phyloP scores from a whole-genome alignment of 768 basidiomycete species.

The Leccinum pellstonianum region DNA sequence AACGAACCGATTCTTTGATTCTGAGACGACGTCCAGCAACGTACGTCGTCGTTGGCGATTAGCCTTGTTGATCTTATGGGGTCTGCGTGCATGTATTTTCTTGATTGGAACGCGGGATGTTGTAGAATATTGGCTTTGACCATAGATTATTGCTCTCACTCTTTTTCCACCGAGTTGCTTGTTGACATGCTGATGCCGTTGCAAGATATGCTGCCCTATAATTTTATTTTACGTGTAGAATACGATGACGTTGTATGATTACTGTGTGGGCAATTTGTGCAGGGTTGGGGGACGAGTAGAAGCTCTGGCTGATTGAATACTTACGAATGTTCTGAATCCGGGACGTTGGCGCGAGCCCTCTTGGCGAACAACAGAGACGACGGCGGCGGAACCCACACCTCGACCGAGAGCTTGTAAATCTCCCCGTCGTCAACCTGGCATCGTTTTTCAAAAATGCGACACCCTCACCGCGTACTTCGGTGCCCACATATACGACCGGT shows the following conservation, averaged over 20 bases:
- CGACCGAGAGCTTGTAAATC: neutral
- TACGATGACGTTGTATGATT: slow-evolving; percentile 23
- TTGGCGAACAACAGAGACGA: slow-evolving; percentile 9
- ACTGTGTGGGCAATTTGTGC: slow-evolving; percentile 21
- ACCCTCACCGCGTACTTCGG: slow-evolving; percentile 43
- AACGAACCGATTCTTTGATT: slow-evolving; percentile 19
- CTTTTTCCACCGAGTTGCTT: slow-evolving; percentile 9
- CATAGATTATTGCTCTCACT: slow-evolving; percentile 35
- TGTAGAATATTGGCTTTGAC: slow-evolving; percentile 26
- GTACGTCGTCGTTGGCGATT: slow-evolving; percentile 14
- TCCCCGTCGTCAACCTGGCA: slow-evolving; percentile 51
- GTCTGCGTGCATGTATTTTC: slow-evolving; percentile 32
- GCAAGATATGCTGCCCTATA: slow-evolving; percentile 30
- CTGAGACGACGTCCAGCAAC: slow-evolving; percentile 5
- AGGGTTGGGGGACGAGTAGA: slow-evolving; percentile 17
- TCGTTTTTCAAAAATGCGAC: slow-evolving; percentile 59
- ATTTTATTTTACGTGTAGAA: slow-evolving; percentile 35
- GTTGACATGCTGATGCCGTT: slow-evolving; percentile 21
- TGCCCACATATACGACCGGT: slow-evolving; percentile 47
- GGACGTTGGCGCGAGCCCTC: neutral
- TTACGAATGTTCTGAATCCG: slow-evolving; percentile 5
- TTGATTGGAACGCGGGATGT: slow-evolving; percentile 35
- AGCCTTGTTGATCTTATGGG: slow-evolving; percentile 14
- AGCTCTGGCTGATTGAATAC: neutral
- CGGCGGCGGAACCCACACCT: neutral